Conservation (phyloP, 805 yeast species). For the Teunomyces pallodes region DNA sequence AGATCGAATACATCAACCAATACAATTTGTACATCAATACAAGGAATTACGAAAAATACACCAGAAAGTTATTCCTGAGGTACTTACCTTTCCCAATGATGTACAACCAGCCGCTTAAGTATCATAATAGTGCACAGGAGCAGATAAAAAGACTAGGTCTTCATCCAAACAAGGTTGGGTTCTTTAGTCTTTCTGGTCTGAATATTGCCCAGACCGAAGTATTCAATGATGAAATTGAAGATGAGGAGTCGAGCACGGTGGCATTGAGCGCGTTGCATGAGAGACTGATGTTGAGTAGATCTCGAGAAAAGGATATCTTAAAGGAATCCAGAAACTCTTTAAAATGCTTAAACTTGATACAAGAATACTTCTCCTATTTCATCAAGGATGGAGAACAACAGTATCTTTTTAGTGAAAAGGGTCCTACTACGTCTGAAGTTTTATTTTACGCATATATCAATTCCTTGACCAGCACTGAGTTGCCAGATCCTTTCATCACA, state of each 20-base stretch:
- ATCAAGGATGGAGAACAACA: conserved; percentile 13
- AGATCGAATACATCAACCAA: conserved; percentile 47
- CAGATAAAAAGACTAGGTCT: conserved; percentile 33
- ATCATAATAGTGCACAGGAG: conserved; percentile 36
- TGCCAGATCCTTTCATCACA: conserved; percentile 43
- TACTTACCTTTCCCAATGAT: conserved; percentile 72
- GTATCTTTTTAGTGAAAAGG: conserved; percentile 10
- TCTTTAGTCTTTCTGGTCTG: conserved; percentile 25
- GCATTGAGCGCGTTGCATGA: conserved; percentile 41
- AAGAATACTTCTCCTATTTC: conserved; percentile 18
- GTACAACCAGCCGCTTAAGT: conserved; percentile 60
- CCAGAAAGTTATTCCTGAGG: conserved; percentile 51
- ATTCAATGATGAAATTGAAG: conserved; percentile 19
- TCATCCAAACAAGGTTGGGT: conserved; percentile 22
- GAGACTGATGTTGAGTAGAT: conserved; percentile 30
- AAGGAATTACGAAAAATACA: conserved; percentile 56
- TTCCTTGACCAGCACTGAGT: conserved; percentile 25
- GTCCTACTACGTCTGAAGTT: conserved; percentile 29
- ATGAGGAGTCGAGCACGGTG: conserved; percentile 17
- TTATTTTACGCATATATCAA: conserved; percentile 39
- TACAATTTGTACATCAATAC: conserved; percentile 57
- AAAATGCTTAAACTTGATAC: conserved; percentile 27
- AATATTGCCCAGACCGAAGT: conserved; percentile 29
- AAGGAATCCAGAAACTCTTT: conserved; percentile 34
- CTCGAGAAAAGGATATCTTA: conserved; percentile 27